Evolutionary conservation across 2,329 filamentous ascomycete genomes (phyloP), one percentile per base, ranked within the genome.

Genomic region (Rhynchosporium agropyri): DNA sequence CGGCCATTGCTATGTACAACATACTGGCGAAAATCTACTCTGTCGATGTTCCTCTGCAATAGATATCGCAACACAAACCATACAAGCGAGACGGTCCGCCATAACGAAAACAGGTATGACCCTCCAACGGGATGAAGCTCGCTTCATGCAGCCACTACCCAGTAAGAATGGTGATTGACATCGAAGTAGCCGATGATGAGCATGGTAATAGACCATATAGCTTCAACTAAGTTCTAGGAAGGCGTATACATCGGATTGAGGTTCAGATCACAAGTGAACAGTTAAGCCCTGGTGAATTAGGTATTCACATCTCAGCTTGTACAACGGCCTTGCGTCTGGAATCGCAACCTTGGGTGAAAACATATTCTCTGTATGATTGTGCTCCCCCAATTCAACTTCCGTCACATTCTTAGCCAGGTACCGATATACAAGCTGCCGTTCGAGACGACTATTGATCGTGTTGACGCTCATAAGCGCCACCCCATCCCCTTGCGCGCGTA

Each of bases 391-490:
- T 28, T n/a, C 2, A 3, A 9, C 26, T 42, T 29, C 26, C 3
- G 12, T 56, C 36, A 43, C n/a, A 56, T 33, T 42, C 15, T 15
- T 48, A 13, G 15, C 6, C 12, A 3, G 13, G 40, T 45, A 9
- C 2, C 9, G n/a, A 12, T 29, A 49, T 28, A 48, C 7, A 38
- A 48, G 4, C 10, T n/a, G 8, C 4, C 13, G 5, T 28, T 9
- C 8, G 10, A 31, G 38, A n/a, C 45, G 29, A 2, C 7, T 38
- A 2, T 20, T 20, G 15, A 54, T 5, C 36, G 62, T 64, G 62
- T 56, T 66, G 20, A 64, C 64, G 5, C 64, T 64, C 49, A 64
- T 64, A 46, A 60, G 56, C 49, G 62, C 64, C 12, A 64, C 59
- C 1, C 64, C 62, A 1, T 64, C 62, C 3, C 64, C 64, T 2